A percentile compares a stretch with the other conserved stretches of the same genome.
These are phyloP conservation scores for Rubia yunnanensis DNA, from an alignment of 257 asterid species.

Conservation along the genomic window DNA sequence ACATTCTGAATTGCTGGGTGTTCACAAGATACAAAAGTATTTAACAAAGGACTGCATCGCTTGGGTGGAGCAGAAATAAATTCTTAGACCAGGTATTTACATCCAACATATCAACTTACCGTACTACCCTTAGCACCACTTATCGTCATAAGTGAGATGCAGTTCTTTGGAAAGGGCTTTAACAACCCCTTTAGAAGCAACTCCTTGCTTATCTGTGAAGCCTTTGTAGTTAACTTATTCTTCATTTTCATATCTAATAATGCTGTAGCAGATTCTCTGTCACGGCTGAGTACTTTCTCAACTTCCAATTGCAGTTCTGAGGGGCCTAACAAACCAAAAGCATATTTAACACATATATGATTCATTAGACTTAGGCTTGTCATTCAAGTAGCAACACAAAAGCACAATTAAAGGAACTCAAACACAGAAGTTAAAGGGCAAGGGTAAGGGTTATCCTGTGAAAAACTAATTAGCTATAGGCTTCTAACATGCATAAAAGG, in stretches of 20 bases:
- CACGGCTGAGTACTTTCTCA: constrained; percentile 61
- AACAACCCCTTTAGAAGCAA: constrained; percentile 63
- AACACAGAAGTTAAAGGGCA: not conserved
- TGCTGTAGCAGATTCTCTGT: constrained; percentile 77
- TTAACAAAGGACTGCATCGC: not conserved
- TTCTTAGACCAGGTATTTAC: not conserved
- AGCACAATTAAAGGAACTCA: not conserved
- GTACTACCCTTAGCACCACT: constrained; percentile 99
- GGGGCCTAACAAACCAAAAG: constrained; percentile 52
- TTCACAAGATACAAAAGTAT: not conserved
- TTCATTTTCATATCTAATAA: constrained; percentile 91
- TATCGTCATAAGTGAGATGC: constrained; percentile 93
- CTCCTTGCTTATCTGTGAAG: constrained; percentile 71
- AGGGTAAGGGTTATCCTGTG: not conserved
- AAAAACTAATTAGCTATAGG: not conserved
- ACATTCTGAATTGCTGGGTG: not conserved
- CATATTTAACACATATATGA: not conserved
- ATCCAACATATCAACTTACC: constrained; percentile 36
- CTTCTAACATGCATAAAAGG: not conserved
- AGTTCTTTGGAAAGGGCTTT: constrained; percentile 89
- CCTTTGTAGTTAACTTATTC: constrained; percentile 74
- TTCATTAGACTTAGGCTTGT: not conserved
- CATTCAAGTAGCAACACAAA: not conserved
- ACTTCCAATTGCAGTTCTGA: constrained; percentile 85
- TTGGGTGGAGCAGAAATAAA: not conserved